Evolutionary conservation across 805 yeast genomes (phyloP).

Genomic region (Yamadazyma insecticola): DNA sequence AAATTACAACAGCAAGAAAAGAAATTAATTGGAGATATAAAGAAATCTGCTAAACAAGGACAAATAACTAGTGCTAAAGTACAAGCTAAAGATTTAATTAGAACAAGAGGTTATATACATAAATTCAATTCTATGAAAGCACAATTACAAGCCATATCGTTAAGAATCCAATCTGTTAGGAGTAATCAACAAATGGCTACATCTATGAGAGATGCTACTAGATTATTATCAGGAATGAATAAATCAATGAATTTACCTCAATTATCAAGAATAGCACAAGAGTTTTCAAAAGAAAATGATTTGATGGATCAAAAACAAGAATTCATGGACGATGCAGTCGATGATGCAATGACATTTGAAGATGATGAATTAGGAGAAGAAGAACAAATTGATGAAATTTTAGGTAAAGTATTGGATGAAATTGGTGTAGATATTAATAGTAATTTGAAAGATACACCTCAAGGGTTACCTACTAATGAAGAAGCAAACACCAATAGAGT

Average conservation of each 20-base stretch:
- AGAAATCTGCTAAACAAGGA: slow-evolving; percentile 85
- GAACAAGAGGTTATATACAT: slow-evolving; percentile 78
- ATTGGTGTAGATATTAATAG: slow-evolving; percentile 81
- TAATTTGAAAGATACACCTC: slow-evolving; percentile 45
- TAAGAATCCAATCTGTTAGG: slow-evolving; percentile 88
- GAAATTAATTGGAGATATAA: slow-evolving; percentile 78
- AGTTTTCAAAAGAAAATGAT: slow-evolving; percentile 90
- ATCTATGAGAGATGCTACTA: slow-evolving; percentile 92
- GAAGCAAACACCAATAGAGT: slow-evolving; percentile 38
- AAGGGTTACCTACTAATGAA: slow-evolving; percentile 35
- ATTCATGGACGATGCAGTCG: slow-evolving; percentile 97
- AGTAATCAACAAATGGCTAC: slow-evolving; percentile 93
- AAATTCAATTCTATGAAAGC: slow-evolving; percentile 93
- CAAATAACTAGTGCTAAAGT: slow-evolving; percentile 87
- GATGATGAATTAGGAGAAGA: slow-evolving; percentile 69
- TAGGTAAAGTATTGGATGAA: slow-evolving; percentile 88
- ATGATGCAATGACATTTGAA: slow-evolving; percentile 92
- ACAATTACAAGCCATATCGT: slow-evolving; percentile 89
- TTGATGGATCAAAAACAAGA: slow-evolving; percentile 98
- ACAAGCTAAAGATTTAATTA: slow-evolving; percentile 90
- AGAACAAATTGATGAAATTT: slow-evolving; percentile 87
- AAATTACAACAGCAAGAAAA: slow-evolving; percentile 91
- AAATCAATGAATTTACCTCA: slow-evolving; percentile 87
- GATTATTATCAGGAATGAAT: slow-evolving; percentile 81
- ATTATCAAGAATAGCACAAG: slow-evolving; percentile 85